A percentile compares a stretch with the other conserved stretches of the same genome.
phyloP scores from a whole-genome alignment of 257 asterid genomes.

The Penstemon newberryi region DNA sequence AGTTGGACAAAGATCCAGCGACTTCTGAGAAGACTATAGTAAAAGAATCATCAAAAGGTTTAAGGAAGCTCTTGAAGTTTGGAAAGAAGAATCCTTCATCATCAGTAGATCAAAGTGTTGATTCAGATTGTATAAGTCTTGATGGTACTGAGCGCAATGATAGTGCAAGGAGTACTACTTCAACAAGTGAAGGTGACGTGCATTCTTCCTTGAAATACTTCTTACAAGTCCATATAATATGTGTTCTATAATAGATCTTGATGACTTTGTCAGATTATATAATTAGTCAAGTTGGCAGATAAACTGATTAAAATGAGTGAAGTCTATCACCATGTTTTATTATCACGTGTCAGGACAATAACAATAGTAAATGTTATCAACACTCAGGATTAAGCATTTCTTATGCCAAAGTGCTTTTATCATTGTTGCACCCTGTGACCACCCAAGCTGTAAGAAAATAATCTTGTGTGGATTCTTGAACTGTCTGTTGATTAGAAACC shows the following conservation, averaged over 20 bases:
- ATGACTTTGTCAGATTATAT: constrained; percentile 15
- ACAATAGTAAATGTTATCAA: not conserved
- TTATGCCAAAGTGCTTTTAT: not conserved
- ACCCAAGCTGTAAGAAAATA: not conserved
- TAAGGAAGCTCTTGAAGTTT: constrained; percentile 75
- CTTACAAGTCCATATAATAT: constrained; percentile 4
- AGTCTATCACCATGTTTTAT: not conserved
- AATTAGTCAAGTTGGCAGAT: constrained; percentile 15
- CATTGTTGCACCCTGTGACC: not conserved
- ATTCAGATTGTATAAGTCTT: constrained; percentile 51
- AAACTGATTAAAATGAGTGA: not conserved
- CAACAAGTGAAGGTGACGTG: constrained; percentile 74
- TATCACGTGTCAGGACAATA: constrained; percentile 12
- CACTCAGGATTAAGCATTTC: constrained; percentile 3
- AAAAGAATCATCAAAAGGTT: constrained; percentile 80
- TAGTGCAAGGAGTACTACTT: constrained; percentile 38
- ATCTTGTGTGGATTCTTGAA: not conserved
- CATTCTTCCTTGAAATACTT: constrained; percentile 22
- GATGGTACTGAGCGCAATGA: constrained; percentile 47
- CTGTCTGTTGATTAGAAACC: not conserved
- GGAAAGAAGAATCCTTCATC: constrained; percentile 76
- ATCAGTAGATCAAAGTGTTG: constrained; percentile 61
- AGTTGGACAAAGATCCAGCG: constrained; percentile 45
- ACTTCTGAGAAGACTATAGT: constrained; percentile 46
- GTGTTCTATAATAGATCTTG: constrained; percentile 4